Conservation (phyloP, 2,329 filamentous ascomycete genomes). For the Phaeomoniella chlamydospora region DNA sequence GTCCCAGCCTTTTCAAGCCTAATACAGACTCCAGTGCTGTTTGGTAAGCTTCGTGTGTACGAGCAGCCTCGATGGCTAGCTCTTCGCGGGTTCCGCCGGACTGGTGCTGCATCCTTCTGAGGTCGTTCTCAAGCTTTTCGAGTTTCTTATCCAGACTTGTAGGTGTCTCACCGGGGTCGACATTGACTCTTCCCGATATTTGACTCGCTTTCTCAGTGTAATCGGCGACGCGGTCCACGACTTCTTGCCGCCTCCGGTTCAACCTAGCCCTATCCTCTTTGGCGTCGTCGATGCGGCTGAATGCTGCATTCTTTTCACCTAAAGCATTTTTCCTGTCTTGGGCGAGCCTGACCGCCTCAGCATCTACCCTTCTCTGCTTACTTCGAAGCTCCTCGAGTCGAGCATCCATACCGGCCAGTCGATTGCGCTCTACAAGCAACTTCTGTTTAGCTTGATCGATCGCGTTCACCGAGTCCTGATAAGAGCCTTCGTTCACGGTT, state of each 20-base stretch:
- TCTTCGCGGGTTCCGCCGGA: slow-evolving; percentile 52
- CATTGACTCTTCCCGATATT: slow-evolving; percentile 43
- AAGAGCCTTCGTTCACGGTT: slow-evolving; percentile 26
- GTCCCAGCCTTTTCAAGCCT: slow-evolving; percentile 19
- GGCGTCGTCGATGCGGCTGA: slow-evolving; percentile 35
- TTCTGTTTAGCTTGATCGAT: slow-evolving; percentile 26
- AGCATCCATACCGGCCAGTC: slow-evolving; percentile 17
- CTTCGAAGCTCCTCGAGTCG: slow-evolving; percentile 24
- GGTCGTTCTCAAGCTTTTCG: slow-evolving; percentile 39
- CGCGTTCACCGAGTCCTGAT: slow-evolving; percentile 31
- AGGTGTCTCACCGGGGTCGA: slow-evolving; percentile 51
- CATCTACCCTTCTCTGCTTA: slow-evolving; percentile 1
- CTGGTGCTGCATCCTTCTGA: slow-evolving; percentile 41
- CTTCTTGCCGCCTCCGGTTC: slow-evolving; percentile 24
- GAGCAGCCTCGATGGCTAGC: slow-evolving; percentile 36
- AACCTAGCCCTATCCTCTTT: slow-evolving; percentile 30
- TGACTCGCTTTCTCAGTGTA: slow-evolving; percentile 40
- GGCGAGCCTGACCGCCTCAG: slow-evolving; percentile 6
- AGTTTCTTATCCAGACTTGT: slow-evolving; percentile 33
- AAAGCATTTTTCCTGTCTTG: slow-evolving; percentile 29
- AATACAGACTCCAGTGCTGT: slow-evolving; percentile 21
- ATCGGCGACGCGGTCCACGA: slow-evolving; percentile 29
- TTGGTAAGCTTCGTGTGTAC: slow-evolving; percentile 20
- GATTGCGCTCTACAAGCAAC: slow-evolving; percentile 22
- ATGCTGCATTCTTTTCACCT: slow-evolving; percentile 46